Evolutionary conservation across 192 early-diverging fungal genomes (phyloP).

Genomic region (Coemansia interrupta): DNA sequence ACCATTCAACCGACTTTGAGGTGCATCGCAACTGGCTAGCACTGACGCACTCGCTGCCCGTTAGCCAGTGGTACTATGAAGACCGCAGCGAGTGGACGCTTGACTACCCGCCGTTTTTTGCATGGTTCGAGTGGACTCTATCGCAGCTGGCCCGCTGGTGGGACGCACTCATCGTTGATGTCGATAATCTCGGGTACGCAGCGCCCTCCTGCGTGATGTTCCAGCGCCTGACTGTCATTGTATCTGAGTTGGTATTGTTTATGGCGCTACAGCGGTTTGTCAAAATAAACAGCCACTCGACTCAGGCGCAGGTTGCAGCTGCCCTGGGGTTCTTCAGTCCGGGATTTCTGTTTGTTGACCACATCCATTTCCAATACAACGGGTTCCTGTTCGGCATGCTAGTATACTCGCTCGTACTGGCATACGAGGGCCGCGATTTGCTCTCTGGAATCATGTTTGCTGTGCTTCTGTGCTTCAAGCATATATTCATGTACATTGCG

Average conservation of each 20-base stretch:
- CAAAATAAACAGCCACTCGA: conserved; percentile 13
- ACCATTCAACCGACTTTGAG: conserved; percentile 97
- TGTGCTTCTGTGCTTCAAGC: conserved; percentile 90
- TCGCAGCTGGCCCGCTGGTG: conserved; percentile 51
- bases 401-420: conserved; percentile 70
- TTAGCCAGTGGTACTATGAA: conserved; percentile 83
- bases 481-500: conserved; percentile 88
- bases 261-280: conserved; percentile 61
- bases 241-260: conserved; percentile 76
- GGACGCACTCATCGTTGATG: conserved; percentile 74
- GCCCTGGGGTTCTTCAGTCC: conserved; percentile 65
- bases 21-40: conserved; percentile 98
- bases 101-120: conserved; percentile 98
- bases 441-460: conserved; percentile 75
- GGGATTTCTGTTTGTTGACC: conserved; percentile 82
- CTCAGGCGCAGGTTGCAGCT: conserved; percentile 49
- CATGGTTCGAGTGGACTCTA: conserved; percentile 86
- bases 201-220: conserved; percentile 69
- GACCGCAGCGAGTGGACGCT: conserved; percentile 87
- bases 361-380: conserved; percentile 99
- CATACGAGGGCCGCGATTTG: conserved; percentile 58
- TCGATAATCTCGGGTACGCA: conserved; percentile 67
- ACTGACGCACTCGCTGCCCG: conserved; percentile 80
- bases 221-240: conserved; percentile 79
- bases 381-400: conserved; percentile 87